Evolutionary conservation across 2,329 filamentous ascomycete species (phyloP).

Genomic region (Ophiostoma himal-ulmi): DNA sequence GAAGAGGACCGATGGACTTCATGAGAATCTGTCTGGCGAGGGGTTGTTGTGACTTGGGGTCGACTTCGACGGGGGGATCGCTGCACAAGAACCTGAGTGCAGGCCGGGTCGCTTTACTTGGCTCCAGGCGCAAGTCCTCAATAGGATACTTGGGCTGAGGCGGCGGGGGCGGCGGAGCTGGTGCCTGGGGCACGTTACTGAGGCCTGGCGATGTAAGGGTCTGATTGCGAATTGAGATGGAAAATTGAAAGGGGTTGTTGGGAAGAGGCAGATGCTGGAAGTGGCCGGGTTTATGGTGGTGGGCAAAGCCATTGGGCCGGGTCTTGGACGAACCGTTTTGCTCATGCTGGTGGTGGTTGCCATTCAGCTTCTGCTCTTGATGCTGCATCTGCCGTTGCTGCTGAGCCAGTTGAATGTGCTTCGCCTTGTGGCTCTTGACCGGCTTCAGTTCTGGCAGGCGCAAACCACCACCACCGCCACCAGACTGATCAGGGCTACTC

Average conservation of each 20-base stretch:
- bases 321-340: conserved; percentile 34
- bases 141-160: conserved; percentile 89
- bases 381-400: conserved; percentile 39
- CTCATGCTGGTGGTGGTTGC: conserved; percentile 33
- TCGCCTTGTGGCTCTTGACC: conserved; percentile 63
- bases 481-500: conserved; percentile 35
- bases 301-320: conserved; percentile 25
- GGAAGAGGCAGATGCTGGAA: conserved; percentile 39
- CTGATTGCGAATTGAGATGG: conserved; percentile 36
- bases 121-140: conserved; percentile 79
- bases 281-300: conserved; percentile 34
- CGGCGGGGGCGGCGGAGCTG: conserved; percentile 51
- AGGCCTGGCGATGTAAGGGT: conserved; percentile 36
- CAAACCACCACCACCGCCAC: conserved; percentile 38
- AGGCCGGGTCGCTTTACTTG: conserved; percentile 63
- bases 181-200: conserved; percentile 40
- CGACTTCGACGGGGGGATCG: conserved; percentile 50
- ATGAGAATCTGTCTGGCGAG: conserved; percentile 62
- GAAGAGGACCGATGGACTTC: conserved; percentile 74
- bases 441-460: conserved; percentile 69
- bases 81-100: conserved; percentile 69
- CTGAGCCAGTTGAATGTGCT: conserved; percentile 27
- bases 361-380: conserved; percentile 29
- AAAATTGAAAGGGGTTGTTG: conserved; percentile 44
- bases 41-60: conserved; percentile 37